Evolutionary conservation across 805 yeast species (phyloP).

Genomic region (Yarrowia sp.): DNA sequence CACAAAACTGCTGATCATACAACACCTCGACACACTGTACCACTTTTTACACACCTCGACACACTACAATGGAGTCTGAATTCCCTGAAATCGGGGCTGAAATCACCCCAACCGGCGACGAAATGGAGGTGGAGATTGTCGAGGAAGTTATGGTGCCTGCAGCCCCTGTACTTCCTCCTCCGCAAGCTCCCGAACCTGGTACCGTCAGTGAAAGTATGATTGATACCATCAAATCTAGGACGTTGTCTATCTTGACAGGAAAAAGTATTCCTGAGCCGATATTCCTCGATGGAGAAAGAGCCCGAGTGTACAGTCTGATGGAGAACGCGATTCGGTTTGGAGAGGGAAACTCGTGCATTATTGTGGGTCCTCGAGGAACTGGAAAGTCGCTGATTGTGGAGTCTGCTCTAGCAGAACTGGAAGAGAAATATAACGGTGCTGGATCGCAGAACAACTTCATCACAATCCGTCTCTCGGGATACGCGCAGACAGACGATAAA

Average conservation of each 20-base stretch:
- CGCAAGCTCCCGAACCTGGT: neutral
- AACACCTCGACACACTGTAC: too few species aligned
- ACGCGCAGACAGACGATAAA: conserved; percentile 68
- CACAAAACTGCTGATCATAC: too few species aligned
- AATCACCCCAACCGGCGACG: neutral
- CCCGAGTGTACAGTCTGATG: conserved; percentile 55
- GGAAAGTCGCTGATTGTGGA: conserved; percentile 71
- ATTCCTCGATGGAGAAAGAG: conserved; percentile 40
- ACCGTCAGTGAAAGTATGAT: neutral
- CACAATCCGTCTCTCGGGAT: conserved; percentile 63
- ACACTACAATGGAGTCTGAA: conserved; percentile 18
- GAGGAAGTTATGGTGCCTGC: neutral
- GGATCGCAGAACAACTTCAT: conserved; percentile 49
- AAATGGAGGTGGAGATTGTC: neutral
- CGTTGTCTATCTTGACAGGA: conserved; percentile 36
- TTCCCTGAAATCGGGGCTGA: conserved; percentile 13
- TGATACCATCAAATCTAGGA: conserved; percentile 27
- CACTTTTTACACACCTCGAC: neutral
- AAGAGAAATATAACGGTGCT: conserved; percentile 37
- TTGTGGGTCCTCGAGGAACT: conserved; percentile 75
- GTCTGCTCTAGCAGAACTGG: conserved; percentile 50
- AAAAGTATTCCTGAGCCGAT: conserved; percentile 34
- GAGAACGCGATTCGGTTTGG: conserved; percentile 60
- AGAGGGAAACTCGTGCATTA: conserved; percentile 76
- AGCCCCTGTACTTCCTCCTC: neutral